Base-by-base conservation (phyloP, 2,329 filamentous ascomycete genomes). In the Tolypocladium tundrense region DNA sequence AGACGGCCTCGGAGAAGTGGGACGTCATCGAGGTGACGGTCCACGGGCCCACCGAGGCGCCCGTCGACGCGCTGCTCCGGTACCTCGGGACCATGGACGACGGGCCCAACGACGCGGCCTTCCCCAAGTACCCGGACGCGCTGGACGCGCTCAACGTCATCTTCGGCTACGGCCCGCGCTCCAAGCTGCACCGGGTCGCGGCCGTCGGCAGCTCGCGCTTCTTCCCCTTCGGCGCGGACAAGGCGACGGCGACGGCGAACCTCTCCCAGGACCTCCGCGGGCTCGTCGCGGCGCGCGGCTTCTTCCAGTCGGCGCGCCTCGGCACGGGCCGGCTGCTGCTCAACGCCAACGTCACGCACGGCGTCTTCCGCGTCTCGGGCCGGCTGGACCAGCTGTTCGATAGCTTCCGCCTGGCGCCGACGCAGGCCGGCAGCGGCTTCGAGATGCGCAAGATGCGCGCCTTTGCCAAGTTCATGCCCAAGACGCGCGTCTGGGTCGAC, bases 301-400 rank as follows among this genome's bases (percentile, higher is more conserved):
- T 79, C 62, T 83, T 83, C 58, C 79, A 82, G 64, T 83, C 80
- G 39, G 73, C 78, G 3, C 78, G 81, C 7, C 70, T 80, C 0
- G 77, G 77, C 0, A 84, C 81, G 0, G 80, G 79, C 2, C 73
- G 79, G 0, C 63, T 84, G 1, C 72, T 85, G 0, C 68, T 84
- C 33, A 85, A 85, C 60, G 72, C 74, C 53, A 84, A 85, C 58
- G 77, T 82, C 11, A 78, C 78, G 0, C 77, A 83, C 60, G 78
- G 76, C 3, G 73, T 82, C 21, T 84, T 84, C 66, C 77, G 75
- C 13, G 65, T 70, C 4, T 61, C 68, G 2, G 73, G 77, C 2
- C 60, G 59, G 0, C 61, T 81, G 2, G 61, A 63, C 1, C 60
- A 70, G 0, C 61, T 80, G 5, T 74, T 77, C 31, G 35, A 59